Evolutionary conservation across 495 filamentous ascomycete species (phyloP).

Genomic region (Parathielavia hyrcaniae): DNA sequence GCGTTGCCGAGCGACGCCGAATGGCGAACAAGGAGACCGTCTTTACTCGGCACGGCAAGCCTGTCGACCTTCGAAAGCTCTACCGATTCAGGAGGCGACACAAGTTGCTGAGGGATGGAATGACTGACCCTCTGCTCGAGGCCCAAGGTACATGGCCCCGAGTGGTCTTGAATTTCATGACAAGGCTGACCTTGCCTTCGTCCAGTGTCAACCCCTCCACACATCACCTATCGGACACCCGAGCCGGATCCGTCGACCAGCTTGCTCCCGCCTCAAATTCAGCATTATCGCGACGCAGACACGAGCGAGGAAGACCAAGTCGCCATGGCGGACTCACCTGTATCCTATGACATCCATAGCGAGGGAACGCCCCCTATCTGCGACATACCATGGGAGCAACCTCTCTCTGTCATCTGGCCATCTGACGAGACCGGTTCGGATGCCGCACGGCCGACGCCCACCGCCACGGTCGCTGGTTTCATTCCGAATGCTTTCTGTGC

Average conservation of each 20-base stretch:
- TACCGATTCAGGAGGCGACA: constrained; percentile 20
- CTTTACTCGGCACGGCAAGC: constrained; percentile 17
- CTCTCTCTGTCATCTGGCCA: neutral
- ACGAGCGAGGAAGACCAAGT: neutral
- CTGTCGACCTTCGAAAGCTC: constrained; percentile 18
- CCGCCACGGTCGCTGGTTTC: neutral
- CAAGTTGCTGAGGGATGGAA: neutral
- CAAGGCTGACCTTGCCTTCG: neutral
- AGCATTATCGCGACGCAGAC: neutral
- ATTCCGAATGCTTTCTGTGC: neutral
- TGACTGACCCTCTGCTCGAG: neutral
- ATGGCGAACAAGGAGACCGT: constrained; percentile 17
- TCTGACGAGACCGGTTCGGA: neutral
- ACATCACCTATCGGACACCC: constrained; percentile 17
- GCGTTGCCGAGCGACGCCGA: constrained; percentile 20
- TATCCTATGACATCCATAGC: neutral
- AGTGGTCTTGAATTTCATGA: neutral
- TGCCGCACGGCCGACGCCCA: neutral
- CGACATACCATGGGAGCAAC: neutral
- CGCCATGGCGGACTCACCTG: neutral
- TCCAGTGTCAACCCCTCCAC: constrained; percentile 11
- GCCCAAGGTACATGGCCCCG: neutral
- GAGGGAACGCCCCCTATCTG: neutral
- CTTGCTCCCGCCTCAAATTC: neutral
- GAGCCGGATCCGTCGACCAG: constrained; percentile 7